A percentile compares a stretch with the other conserved stretches of the same genome.
Conservation (phyloP, 495 filamentous ascomycete species). For the Penicillium lividum region DNA sequence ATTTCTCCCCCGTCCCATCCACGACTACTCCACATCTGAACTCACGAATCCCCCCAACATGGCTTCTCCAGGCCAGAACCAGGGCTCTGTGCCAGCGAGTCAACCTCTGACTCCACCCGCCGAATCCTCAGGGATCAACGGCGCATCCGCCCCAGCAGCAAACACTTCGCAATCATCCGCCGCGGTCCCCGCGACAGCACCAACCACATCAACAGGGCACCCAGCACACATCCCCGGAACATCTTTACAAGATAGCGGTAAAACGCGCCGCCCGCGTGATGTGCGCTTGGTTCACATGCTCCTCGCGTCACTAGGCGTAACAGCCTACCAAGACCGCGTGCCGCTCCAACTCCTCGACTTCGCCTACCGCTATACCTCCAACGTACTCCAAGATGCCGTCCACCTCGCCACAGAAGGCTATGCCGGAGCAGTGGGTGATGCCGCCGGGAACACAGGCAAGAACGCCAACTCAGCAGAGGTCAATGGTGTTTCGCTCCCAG, state of each 20-base stretch:
- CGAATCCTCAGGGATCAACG: constrained; percentile 35
- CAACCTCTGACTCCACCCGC: constrained; percentile 49
- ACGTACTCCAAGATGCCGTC: constrained; percentile 51
- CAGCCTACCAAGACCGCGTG: constrained; percentile 88
- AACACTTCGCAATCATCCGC: constrained; percentile 23
- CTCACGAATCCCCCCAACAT: constrained; percentile 22
- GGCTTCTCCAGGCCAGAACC: constrained; percentile 44
- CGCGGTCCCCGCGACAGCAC: constrained; percentile 15
- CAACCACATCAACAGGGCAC: constrained; percentile 35
- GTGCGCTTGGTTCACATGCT: constrained; percentile 89
- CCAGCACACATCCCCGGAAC: constrained; percentile 49
- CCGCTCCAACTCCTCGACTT: constrained; percentile 95
- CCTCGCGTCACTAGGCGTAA: constrained; percentile 82
- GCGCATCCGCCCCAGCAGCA: constrained; percentile 22
- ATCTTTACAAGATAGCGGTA: constrained; percentile 60
- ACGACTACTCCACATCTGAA: constrained; percentile 6
- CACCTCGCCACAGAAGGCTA: constrained; percentile 57
- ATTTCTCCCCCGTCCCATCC: constrained; percentile 6
- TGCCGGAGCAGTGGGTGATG: constrained; percentile 37
- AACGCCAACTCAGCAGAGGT: constrained; percentile 31
- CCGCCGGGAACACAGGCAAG: constrained; percentile 21
- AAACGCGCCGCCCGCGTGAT: constrained; percentile 80
- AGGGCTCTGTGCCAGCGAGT: constrained; percentile 36
- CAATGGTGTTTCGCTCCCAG: constrained; percentile 53
- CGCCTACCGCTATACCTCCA: constrained; percentile 78